These are phyloP conservation scores for Lactifluus piperatus DNA, from an alignment of 768 basidiomycete species.

Conservation along the genomic window DNA sequence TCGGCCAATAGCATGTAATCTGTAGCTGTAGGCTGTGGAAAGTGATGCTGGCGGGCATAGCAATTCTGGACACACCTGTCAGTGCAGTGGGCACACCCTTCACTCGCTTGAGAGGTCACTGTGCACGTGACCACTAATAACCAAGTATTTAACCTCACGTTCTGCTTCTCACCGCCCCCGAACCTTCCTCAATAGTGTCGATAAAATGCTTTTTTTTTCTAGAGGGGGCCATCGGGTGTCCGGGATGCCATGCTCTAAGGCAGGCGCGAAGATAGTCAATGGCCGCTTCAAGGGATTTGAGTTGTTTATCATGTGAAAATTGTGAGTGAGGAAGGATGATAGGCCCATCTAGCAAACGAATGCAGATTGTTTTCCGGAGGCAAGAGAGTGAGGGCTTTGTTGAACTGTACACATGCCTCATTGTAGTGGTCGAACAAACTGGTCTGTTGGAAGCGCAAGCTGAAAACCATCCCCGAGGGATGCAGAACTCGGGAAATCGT, in stretches of 20 bases:
- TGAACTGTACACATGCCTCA: background rate
- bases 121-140: no score
- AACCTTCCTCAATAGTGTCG: no score
- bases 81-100: no score
- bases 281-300: background rate
- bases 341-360: background rate
- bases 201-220: no score
- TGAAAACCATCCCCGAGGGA: background rate
- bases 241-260: background rate
- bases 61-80: no score
- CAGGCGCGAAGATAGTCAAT: background rate
- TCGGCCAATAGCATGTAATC: no score
- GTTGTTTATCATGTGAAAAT: slow-evolving; percentile 1
- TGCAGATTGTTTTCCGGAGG: background rate
- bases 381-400: background rate
- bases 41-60: no score
- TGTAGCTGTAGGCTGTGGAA: no score
- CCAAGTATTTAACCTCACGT: no score
- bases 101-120: no score
- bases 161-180: no score
- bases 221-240: no score
- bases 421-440: background rate
- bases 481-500: background rate
- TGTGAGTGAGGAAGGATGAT: background rate
- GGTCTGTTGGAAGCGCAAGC: slow-evolving; percentile 2